A percentile compares a stretch with the other conserved stretches of the same genome.
phyloP scores from a whole-genome alignment of 371 early-diverging fungal species.

The Quaeritorhiza haematococci region DNA sequence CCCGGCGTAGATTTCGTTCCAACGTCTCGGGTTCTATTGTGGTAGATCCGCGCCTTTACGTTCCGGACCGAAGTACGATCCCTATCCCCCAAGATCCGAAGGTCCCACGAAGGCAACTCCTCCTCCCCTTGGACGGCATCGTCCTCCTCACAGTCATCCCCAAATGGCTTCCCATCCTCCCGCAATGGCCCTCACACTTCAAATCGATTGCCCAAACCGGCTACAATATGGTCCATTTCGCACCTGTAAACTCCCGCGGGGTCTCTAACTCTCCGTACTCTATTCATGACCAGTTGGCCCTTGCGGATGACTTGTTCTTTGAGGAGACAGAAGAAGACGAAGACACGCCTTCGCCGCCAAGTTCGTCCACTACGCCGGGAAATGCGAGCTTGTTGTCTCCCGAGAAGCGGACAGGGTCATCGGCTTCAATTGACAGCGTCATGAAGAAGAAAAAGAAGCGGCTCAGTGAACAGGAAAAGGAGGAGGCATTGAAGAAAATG shows the following conservation, averaged over 20 bases:
- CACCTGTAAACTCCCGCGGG: conserved; percentile 87
- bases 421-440: not conserved
- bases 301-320: conserved; percentile 78
- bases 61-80: conserved; percentile 22
- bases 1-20: no score
- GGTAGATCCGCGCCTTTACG: conserved; percentile 75
- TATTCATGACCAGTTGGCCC: conserved; percentile 82
- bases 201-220: conserved; percentile 62
- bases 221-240: conserved; percentile 90
- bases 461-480: conserved; percentile 49
- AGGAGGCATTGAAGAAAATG: conserved; percentile 45
- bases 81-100: not conserved
- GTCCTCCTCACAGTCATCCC: conserved; percentile 83
- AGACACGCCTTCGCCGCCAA: conserved; percentile 32
- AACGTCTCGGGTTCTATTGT: conserved; percentile 74
- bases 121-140: conserved; percentile 71
- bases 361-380: no score
- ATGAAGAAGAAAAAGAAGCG: no score
- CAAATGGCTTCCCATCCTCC: conserved; percentile 89
- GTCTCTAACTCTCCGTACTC: conserved; percentile 92
- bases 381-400: no score
- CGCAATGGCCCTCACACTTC: conserved; percentile 71
- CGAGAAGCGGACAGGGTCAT: conserved; percentile 13
- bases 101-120: not conserved
- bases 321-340: conserved; percentile 8